Percentiles rank a stretch among this genome's conserved stretches.
These are phyloP conservation scores for Anaeromyces robustus DNA, from an alignment of 192 early-diverging fungal species.

Conservation along the genomic window DNA sequence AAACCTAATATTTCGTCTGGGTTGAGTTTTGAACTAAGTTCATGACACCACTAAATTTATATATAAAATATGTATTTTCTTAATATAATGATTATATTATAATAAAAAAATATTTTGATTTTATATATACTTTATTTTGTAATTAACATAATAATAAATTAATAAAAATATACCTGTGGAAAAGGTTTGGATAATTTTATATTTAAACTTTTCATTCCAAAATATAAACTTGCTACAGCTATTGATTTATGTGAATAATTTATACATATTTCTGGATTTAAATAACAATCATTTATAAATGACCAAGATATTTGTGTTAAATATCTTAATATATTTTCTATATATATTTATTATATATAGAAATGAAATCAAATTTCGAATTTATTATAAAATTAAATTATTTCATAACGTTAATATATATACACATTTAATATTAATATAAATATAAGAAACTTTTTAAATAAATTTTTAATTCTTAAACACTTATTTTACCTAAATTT, in stretches of 20 bases:
- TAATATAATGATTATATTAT: too few relatives aligned
- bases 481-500: background rate
- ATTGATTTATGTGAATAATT: background rate
- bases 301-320: background rate
- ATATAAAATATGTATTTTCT: too few relatives aligned
- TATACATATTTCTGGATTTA: background rate
- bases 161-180: too few relatives aligned
- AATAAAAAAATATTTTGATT: too few relatives aligned
- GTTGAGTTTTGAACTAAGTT: background rate
- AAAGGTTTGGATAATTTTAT: background rate
- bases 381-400: too few relatives aligned
- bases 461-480: too few relatives aligned
- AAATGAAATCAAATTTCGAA: too few relatives aligned
- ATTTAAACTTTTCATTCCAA: background rate
- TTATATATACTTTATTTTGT: too few relatives aligned
- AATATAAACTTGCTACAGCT: background rate
- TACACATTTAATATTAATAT: too few relatives aligned
- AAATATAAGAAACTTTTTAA: too few relatives aligned
- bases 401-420: too few relatives aligned
- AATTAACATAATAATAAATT: too few relatives aligned
- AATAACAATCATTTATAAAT: background rate
- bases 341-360: background rate
- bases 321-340: background rate
- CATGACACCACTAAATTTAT: background rate
- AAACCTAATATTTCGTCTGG: background rate